Evolutionary conservation across 1,284 basidiomycete genomes (phyloP).

Genomic region (Thelephora terrestris): DNA sequence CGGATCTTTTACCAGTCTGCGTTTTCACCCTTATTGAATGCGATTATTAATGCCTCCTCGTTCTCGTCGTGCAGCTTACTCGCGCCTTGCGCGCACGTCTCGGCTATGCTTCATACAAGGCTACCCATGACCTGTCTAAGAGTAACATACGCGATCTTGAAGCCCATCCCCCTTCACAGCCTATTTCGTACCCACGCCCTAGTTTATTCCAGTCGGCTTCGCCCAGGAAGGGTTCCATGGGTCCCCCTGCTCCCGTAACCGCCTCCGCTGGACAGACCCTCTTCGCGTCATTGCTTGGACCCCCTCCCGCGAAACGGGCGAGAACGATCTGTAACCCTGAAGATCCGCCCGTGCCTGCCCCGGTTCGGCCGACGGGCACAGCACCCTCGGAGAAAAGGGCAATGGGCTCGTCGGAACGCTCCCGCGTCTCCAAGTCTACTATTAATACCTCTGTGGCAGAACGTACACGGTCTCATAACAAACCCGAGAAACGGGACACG

Average conservation of each 20-base stretch:
- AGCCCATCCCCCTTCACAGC: constrained; percentile 33
- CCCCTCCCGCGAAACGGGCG: constrained; percentile 61
- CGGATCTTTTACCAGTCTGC: neutral
- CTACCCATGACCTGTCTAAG: constrained; percentile 56
- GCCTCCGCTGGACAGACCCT: constrained; percentile 43
- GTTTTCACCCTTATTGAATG: neutral
- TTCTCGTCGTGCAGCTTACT: constrained; percentile 47
- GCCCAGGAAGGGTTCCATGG: constrained; percentile 34
- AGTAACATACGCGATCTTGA: constrained; percentile 61
- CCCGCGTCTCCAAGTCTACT: constrained; percentile 15
- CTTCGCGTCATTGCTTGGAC: constrained; percentile 63
- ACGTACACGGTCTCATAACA: constrained; percentile 29
- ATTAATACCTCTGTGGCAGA: constrained; percentile 30
- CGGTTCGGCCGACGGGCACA: constrained; percentile 23
- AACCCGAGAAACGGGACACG: constrained; percentile 17
- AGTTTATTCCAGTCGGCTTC: constrained; percentile 25
- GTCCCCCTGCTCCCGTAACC: constrained; percentile 33
- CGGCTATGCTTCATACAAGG: constrained; percentile 73
- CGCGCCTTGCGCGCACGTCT: constrained; percentile 66
- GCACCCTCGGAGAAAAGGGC: constrained; percentile 18
- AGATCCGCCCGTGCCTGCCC: constrained; percentile 56
- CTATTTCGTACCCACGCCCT: neutral
- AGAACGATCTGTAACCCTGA: constrained; percentile 62
- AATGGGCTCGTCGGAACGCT: constrained; percentile 3
- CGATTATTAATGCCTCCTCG: constrained; percentile 22